Base-by-base conservation (phyloP, 2,329 filamentous ascomycete species). In the Periconia sp. region DNA sequence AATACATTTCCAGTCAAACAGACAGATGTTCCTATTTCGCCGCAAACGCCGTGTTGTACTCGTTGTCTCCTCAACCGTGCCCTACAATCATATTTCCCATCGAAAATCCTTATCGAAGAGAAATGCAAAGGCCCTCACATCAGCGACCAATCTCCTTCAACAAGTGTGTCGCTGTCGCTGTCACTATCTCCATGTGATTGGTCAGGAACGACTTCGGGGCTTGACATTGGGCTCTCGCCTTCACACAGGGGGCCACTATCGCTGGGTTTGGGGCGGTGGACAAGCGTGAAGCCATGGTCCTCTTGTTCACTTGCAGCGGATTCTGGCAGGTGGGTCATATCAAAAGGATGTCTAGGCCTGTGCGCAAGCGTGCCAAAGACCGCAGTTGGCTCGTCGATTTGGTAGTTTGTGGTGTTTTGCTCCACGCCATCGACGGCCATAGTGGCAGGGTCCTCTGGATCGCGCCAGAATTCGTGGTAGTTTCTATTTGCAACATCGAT, bases 261-360 rank as follows among this genome's bases (percentile, higher is more conserved):
- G 10, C 11, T 5, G 10, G 11, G 11, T 5, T 37, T 13, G 18
- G 64, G 64, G 17, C 58, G 56, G 46, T 57, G 56, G 6, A 69
- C 60, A 14, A 68, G 30, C 1, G 59, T 57, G 49, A 63, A 69
- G 27, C 63, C 66, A 62, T 11, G 53, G 58, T 2, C 59, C 57
- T 17, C 42, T 40, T 18, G 19, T 27, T 37, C 37, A 13, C 14
- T 43, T 23, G 27, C 30, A 53, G 30, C 7, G 19, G 30, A 31
- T 17, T 49, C 41, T 33, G 41, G n/a, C 9, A 43, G n/a, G 14
- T 20, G 30, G 5, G 42, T 7, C 31, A 46, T 14, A 33, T 41
- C 35, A 2, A 52, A 20, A n/a, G 31, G 30, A 20, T 50, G 31
- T 10, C 49, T 55, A 8, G 47, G 50, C 23, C 47, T 41, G 15